Evolutionary conservation across 2,329 filamentous ascomycete genomes (phyloP), one percentile per base, ranked within the genome.

Genomic region (Diaporthe helianthi): DNA sequence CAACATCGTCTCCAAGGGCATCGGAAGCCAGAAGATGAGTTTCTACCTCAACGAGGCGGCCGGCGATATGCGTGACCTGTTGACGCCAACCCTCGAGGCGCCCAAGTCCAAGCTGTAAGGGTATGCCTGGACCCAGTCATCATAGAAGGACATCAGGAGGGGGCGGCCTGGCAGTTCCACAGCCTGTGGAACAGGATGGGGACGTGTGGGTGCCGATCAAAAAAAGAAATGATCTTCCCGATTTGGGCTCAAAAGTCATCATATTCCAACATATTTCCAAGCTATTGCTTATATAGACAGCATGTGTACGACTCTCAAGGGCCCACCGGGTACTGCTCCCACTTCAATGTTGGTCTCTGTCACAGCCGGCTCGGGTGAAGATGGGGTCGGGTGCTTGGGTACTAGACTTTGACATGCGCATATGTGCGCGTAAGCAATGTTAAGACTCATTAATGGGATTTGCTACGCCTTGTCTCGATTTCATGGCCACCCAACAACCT

Each of bases 1-100:
- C 85, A 99, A 99, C 83, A 90, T 99, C 74, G 94, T 97, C 73
- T 96, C 92, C 79, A 99, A 98, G 87, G 90, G 92, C 69, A 84
- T 98, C 61, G 96, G 95, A 53, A 93, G 92, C 77, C 90, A 96
- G 76, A 91, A 92, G 74, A 97, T 99, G 95, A 96, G 93, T 82
- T 93, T 95, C 86, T 99, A 93, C 83, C 85, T 99, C 74, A 97
- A 94, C 77, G 96, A 99, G 83, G 95, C 96, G 0, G 96, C 95
- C 1, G 87, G 89, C 71, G 96, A 99, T 73, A 89, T 99, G 79
- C 88, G 94, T 73, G 94, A 97, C 74, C 82, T 99, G 66, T 87
- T 99, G 79, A 82, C 93, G 76, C 92, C 93, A 26, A 93, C 92
- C 55, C 81, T 97, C 53, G 90, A 95, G 80, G 79, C 88, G 22